Percentiles rank a stretch among this genome's conserved stretches.
These are phyloP conservation scores for Taxillus chinensis DNA, from an alignment of 164 flowering plant species.

Conservation along the genomic window DNA sequence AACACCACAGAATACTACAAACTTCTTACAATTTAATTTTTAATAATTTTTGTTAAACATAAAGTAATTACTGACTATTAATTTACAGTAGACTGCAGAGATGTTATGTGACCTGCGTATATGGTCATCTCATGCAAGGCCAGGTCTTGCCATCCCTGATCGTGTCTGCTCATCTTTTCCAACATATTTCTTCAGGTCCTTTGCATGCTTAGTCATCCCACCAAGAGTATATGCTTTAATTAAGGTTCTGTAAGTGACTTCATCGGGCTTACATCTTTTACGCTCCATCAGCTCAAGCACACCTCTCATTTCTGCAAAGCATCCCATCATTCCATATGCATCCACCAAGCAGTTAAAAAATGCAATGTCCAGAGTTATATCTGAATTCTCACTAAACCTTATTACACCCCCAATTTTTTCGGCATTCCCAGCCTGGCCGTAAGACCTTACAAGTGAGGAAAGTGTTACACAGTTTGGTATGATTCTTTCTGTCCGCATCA, in stretches of 20 bases:
- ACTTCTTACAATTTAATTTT: too few species aligned
- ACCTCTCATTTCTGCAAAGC: constrained; percentile 79
- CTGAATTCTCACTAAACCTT: constrained; percentile 69
- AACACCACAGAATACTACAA: too few species aligned
- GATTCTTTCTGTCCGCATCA: constrained; percentile 82
- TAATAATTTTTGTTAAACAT: too few species aligned
- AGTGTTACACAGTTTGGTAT: constrained; percentile 87
- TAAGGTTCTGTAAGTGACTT: constrained; percentile 82
- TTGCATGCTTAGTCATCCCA: constrained; percentile 52
- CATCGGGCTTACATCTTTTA: constrained; percentile 72
- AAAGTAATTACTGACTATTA: not conserved
- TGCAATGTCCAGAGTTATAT: constrained; percentile 57
- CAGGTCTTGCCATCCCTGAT: constrained; percentile 16
- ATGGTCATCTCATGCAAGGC: constrained; percentile 9
- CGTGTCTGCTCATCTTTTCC: constrained; percentile 6
- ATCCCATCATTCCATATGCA: constrained; percentile 77
- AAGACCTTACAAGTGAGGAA: constrained; percentile 79
- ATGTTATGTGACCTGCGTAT: not conserved
- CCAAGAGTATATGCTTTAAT: constrained; percentile 54
- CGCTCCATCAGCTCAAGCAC: constrained; percentile 72
- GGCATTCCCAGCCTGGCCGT: constrained; percentile 54
- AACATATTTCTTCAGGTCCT: constrained; percentile 29
- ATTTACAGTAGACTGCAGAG: not conserved
- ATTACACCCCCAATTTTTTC: constrained; percentile 63
- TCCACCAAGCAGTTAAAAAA: constrained; percentile 88